Conservation (phyloP, 2,329 filamentous ascomycete genomes). For the Neonectria coccinea region DNA sequence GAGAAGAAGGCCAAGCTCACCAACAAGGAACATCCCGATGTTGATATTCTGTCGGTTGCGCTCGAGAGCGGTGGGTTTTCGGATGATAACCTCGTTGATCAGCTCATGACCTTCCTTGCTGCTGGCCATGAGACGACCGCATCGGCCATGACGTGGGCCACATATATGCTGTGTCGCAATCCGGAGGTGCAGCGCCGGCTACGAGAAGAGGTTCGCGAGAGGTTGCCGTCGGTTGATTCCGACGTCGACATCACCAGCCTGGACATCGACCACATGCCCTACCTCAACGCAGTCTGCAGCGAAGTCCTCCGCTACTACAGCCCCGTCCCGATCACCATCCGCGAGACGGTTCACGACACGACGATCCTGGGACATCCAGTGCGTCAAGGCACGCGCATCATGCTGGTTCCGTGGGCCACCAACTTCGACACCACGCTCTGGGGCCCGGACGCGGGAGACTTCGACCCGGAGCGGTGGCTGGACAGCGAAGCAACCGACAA, state of each 20-base stretch:
- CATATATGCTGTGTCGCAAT: constrained; percentile 75
- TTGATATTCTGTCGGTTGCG: constrained; percentile 85
- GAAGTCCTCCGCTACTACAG: constrained; percentile 81
- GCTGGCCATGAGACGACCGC: constrained; percentile 87
- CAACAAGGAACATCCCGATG: constrained; percentile 62
- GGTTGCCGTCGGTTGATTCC: constrained; percentile 64
- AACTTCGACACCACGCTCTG: constrained; percentile 78
- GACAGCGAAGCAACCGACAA: constrained; percentile 50
- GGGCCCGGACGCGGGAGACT: constrained; percentile 79
- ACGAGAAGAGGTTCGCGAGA: constrained; percentile 73
- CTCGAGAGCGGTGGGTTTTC: constrained; percentile 80
- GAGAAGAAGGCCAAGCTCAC: constrained; percentile 72
- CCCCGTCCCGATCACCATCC: constrained; percentile 78
- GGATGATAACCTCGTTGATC: constrained; percentile 85
- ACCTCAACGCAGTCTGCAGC: constrained; percentile 82
- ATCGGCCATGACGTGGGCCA: constrained; percentile 79
- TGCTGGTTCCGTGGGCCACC: constrained; percentile 73
- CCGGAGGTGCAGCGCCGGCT: constrained; percentile 74
- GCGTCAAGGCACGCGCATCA: constrained; percentile 76
- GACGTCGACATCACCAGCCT: constrained; percentile 51
- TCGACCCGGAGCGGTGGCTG: constrained; percentile 86
- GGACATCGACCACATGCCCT: constrained; percentile 79
- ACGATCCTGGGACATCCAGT: constrained; percentile 73
- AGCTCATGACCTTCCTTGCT: constrained; percentile 90
- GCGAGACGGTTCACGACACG: constrained; percentile 73